A percentile compares a stretch with the other conserved stretches of the same genome.
phyloP scores from a whole-genome alignment of 2,329 filamentous ascomycete species.

The Paracorniculantispora psalliotae region DNA sequence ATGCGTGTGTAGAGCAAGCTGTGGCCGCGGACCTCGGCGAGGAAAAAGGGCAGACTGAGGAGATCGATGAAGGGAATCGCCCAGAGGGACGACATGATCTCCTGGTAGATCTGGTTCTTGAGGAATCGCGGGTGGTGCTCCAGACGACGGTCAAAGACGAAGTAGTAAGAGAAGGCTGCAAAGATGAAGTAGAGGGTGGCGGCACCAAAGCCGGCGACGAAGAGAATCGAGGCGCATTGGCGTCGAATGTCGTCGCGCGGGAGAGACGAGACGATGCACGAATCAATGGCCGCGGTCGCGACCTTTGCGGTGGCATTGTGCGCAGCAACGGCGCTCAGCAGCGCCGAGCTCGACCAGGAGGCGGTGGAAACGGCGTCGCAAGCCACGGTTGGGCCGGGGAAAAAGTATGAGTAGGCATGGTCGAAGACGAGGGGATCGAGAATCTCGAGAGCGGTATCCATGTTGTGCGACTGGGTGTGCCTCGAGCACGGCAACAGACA shows the following conservation, averaged over 20 bases:
- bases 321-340: constrained; percentile 3
- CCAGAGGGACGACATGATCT: constrained; percentile 38
- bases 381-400: constrained; percentile 23
- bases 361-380: constrained; percentile 11
- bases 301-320: constrained; percentile 10
- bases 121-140: constrained; percentile 44
- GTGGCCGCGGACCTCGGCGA: constrained; percentile 43
- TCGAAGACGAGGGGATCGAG: constrained; percentile 38
- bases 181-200: constrained; percentile 57
- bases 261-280: constrained; percentile 42
- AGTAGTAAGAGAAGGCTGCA: constrained; percentile 65
- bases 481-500: constrained; percentile 1
- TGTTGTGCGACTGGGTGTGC: constrained; percentile 17
- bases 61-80: constrained; percentile 41
- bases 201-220: constrained; percentile 35
- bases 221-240: constrained; percentile 33
- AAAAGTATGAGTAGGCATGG: constrained; percentile 34
- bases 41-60: constrained; percentile 40
- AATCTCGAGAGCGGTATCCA: constrained; percentile 37
- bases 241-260: constrained; percentile 37
- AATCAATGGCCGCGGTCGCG: constrained; percentile 31
- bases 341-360: constrained; percentile 11
- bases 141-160: constrained; percentile 50
- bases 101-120: constrained; percentile 41
- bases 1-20: constrained; percentile 37